Base-by-base conservation (phyloP, 208 protist genomes). In the Histomonas meleagridis region DNA sequence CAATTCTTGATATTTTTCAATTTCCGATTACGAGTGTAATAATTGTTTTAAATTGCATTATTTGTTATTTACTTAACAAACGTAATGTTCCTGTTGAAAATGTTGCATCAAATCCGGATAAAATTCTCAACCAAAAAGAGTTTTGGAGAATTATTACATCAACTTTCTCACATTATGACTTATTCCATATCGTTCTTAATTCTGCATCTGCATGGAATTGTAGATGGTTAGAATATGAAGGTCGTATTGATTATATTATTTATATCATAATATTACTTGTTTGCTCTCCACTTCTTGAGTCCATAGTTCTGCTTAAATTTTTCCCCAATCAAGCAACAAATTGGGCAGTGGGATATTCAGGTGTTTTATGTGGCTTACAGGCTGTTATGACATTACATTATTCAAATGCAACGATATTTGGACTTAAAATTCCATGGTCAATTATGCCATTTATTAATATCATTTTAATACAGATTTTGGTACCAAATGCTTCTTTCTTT, bases 271-370 rank as follows among this genome's bases (percentile, higher is more conserved):
- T 86, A 26, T n/a, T 86, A 32, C 9, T 35, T 55, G 55, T 86
- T 38, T 57, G 51, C 9, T 46, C 76, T 32, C 46, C 76, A 40
- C 2, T 86, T 7, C 23, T 86, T 0, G 76, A 86, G 5, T 48
- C 76, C 0, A 35, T 86, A 86, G 55, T 86, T 40, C 40, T 40
- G 32, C 51, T n/a, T 38, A 7, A 40, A 28, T 86, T 86, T 35
- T n/a, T 38, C 28, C 7, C 16, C 16, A 28, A 55, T 49, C 4
- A 16, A 57, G 32, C n/a, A n/a, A n/a, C 32, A 4, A 9, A 38
- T 2, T 55, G 46, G 43, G 76, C 23, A 43, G 76, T 86, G 51
- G 76, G 76, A 86, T 86, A 55, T 86, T 86, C 76, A 16, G 51
- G 76, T 28, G 76, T 86, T 46, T 38, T 86, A 43, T 86, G 43